These are phyloP conservation scores for Eucalyptus fibrosa DNA, from an alignment of 345 rosid species.

Conservation along the genomic window DNA sequence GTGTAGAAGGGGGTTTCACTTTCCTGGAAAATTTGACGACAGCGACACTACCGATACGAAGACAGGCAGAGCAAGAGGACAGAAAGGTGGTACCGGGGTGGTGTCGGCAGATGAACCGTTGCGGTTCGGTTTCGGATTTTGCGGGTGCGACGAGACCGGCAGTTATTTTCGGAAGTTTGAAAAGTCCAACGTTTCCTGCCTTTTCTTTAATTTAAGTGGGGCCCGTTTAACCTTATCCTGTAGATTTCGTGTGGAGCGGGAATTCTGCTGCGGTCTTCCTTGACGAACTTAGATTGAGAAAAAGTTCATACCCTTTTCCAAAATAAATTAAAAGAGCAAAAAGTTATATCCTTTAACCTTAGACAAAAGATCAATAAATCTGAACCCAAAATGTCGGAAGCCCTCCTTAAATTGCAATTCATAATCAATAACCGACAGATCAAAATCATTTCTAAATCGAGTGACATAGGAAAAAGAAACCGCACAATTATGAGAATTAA, in stretches of 20 bases:
- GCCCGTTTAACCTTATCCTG: neutral
- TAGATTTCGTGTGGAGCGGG: neutral
- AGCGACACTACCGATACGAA: neutral
- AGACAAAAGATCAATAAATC: neutral
- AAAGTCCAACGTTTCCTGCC: neutral
- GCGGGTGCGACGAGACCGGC: neutral
- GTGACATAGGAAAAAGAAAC: neutral
- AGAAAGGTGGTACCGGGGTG: neutral
- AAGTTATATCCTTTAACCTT: rapidly evolving
- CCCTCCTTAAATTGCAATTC: neutral
- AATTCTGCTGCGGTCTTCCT: neutral
- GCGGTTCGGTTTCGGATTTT: neutral
- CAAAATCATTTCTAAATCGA: neutral
- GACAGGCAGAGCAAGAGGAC: neutral
- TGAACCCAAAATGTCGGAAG: too few species aligned
- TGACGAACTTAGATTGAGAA: neutral
- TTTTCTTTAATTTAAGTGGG: neutral
- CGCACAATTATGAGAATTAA: rapidly evolving
- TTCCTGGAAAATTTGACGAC: neutral
- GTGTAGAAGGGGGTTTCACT: neutral
- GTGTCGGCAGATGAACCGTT: neutral
- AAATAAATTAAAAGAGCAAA: neutral
- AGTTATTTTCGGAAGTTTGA: neutral
- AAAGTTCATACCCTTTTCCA: neutral
- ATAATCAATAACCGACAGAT: rapidly evolving